Percentiles rank a stretch among this genome's conserved stretches.
Evolutionary conservation across 495 filamentous ascomycete species (phyloP).

Genomic region (Cercophora newfieldiana): DNA sequence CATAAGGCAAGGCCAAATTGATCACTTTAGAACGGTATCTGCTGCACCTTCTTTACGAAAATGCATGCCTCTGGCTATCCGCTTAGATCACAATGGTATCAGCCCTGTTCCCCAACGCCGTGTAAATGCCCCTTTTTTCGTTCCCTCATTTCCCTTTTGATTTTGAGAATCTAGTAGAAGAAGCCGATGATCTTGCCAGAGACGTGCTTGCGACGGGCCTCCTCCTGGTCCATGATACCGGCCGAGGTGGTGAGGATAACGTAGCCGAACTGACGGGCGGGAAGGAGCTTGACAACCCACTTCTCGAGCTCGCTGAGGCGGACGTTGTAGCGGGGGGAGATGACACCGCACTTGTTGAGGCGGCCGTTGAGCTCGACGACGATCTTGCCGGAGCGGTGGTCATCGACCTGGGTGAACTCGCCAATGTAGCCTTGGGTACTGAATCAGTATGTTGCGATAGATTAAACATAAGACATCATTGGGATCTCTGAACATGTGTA

Average conservation of each 20-base stretch:
- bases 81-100: conserved; percentile 22
- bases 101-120: conserved; percentile 19
- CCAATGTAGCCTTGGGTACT: conserved; percentile 84
- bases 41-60: conserved; percentile 16
- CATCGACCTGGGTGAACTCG: conserved; percentile 99
- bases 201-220: conserved; percentile 96
- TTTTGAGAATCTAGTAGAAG: conserved; percentile 71
- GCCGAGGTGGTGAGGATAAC: conserved; percentile 98
- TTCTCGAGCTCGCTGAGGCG: conserved; percentile 96
- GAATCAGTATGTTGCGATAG: conserved; percentile 77
- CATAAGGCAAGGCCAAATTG: conserved; percentile 11
- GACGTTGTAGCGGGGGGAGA: conserved; percentile 98
- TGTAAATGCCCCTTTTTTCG: conserved; percentile 12
- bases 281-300: conserved; percentile 97
- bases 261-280: conserved; percentile 99
- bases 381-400: conserved; percentile 98
- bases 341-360: conserved; percentile 99
- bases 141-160: conserved; percentile 19
- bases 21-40: conserved; percentile 19
- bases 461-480: conserved; percentile 87
- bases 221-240: conserved; percentile 99
- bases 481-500: conserved; percentile 83
- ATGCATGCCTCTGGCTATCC: conserved; percentile 21
- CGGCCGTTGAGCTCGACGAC: conserved; percentile 94
- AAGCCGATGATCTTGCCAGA: conserved; percentile 95